Conservation (phyloP, 2,329 filamentous ascomycete species). For the Stylonectria norvegica region DNA sequence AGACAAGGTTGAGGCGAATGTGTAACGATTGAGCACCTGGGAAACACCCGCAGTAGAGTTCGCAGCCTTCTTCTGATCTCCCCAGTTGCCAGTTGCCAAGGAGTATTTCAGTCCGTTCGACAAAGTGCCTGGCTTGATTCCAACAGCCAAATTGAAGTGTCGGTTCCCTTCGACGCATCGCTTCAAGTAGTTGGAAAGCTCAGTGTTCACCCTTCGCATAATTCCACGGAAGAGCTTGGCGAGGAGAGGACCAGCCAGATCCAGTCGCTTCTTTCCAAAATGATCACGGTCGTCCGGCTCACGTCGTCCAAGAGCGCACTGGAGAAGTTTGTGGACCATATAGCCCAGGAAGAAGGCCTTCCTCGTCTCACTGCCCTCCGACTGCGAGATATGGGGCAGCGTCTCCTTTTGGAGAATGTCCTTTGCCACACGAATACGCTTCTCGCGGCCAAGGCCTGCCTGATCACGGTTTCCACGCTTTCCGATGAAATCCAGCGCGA, state of each 20-base stretch:
- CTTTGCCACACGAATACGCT: constrained; percentile 86
- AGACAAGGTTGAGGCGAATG: constrained; percentile 92
- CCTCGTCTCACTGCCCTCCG: constrained; percentile 87
- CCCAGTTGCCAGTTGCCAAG: constrained; percentile 97
- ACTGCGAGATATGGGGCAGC: constrained; percentile 92
- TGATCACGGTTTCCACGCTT: constrained; percentile 70
- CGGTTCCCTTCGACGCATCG: constrained; percentile 84
- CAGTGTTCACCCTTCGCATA: constrained; percentile 85
- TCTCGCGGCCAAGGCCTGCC: constrained; percentile 69
- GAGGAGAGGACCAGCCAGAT: constrained; percentile 88
- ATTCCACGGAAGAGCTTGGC: constrained; percentile 95
- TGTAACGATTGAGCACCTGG: constrained; percentile 96
- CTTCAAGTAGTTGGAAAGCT: constrained; percentile 87
- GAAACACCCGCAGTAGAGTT: constrained; percentile 95
- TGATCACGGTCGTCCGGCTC: constrained; percentile 98
- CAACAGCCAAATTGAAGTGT: constrained; percentile 86
- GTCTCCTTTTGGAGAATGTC: constrained; percentile 98
- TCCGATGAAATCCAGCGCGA: constrained; percentile 91
- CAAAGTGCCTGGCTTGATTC: constrained; percentile 85
- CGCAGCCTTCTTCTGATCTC: constrained; percentile 97
- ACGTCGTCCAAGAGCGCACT: constrained; percentile 86
- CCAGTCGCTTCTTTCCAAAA: constrained; percentile 96
- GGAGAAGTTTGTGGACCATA: constrained; percentile 94
- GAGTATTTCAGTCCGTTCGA: constrained; percentile 96
- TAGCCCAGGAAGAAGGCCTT: constrained; percentile 99